Percentiles rank a stretch among this genome's conserved stretches.
phyloP scores from a whole-genome alignment of 805 yeast genomes.

The Saccharomyces eubayanus region DNA sequence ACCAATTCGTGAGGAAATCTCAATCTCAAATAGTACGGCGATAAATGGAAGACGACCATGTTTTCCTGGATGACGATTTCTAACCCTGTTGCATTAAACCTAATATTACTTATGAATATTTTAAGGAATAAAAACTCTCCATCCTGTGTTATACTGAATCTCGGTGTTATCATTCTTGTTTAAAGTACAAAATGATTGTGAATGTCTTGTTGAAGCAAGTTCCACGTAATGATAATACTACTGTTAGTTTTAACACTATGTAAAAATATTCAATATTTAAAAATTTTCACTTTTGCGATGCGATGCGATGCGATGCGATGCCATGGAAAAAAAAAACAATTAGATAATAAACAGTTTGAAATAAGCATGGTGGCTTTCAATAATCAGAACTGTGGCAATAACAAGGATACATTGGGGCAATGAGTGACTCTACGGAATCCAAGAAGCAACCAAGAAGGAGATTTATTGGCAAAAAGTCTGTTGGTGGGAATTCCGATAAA shows the following conservation, averaged over 20 bases:
- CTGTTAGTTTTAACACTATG: not conserved
- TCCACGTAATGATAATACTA: not conserved
- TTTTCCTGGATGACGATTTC: constrained; percentile 73
- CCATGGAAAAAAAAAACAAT: not conserved
- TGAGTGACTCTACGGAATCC: constrained; percentile 1
- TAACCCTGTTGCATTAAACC: constrained; percentile 62
- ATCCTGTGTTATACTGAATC: constrained; percentile 67
- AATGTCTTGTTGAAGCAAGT: not conserved
- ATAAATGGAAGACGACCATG: constrained; percentile 71
- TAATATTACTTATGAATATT: constrained; percentile 60
- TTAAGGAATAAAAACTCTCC: constrained; percentile 58
- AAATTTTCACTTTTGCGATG: not conserved
- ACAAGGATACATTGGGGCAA: not conserved
- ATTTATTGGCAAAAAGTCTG: constrained; percentile 51
- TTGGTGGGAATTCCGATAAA: constrained; percentile 17
- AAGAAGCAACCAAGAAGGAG: constrained; percentile 38
- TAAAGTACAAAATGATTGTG: not conserved
- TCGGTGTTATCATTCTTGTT: constrained; percentile 75
- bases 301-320: constrained; percentile 6
- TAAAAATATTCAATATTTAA: not conserved
- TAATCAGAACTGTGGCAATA: not conserved
- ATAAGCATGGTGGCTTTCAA: not conserved
- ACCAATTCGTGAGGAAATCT: constrained; percentile 60
- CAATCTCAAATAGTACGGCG: constrained; percentile 82
- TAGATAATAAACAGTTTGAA: not conserved